Evolutionary conservation across 495 filamentous ascomycete species (phyloP).

Genomic region (Talaromyces liani): DNA sequence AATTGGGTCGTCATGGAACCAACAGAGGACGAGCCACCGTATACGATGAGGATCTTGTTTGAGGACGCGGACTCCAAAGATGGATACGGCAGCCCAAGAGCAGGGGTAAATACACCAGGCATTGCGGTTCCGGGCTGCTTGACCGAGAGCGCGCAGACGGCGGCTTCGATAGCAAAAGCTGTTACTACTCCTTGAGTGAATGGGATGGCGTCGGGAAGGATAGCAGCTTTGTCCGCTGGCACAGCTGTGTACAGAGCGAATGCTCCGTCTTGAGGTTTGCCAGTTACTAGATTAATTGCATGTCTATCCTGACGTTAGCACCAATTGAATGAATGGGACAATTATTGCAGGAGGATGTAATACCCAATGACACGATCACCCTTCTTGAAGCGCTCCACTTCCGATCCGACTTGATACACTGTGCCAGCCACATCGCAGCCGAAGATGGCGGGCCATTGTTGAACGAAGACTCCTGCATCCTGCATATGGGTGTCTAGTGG

Average conservation of each 20-base stretch:
- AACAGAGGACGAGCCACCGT: conserved; percentile 53
- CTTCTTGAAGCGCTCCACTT: conserved; percentile 25
- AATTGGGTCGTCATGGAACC: conserved; percentile 58
- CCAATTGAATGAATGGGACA: not conserved
- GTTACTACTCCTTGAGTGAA: conserved; percentile 29
- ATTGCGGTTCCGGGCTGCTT: conserved; percentile 20
- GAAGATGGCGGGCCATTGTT: conserved; percentile 25
- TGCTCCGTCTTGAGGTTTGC: conserved; percentile 28
- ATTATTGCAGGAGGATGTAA: not conserved
- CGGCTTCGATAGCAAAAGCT: conserved; percentile 25
- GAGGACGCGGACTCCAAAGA: conserved; percentile 14
- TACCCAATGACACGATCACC: conserved; percentile 39
- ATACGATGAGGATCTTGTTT: conserved; percentile 43
- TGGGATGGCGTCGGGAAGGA: conserved; percentile 23
- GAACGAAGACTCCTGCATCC: conserved; percentile 15
- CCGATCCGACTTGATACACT: conserved; percentile 28
- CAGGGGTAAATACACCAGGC: conserved; percentile 22
- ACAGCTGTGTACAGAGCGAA: conserved; percentile 19
- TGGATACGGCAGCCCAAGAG: conserved; percentile 34
- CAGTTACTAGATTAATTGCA: conserved; percentile 50
- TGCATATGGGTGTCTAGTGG: conserved; percentile 29
- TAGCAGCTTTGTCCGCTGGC: conserved; percentile 20
- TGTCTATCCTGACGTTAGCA: conserved; percentile 32
- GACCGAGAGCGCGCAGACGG: conserved; percentile 23
- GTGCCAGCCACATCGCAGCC: conserved; percentile 38